Evolutionary conservation across 2,329 filamentous ascomycete species (phyloP).

Genomic region (Fusarium pilosicola): DNA sequence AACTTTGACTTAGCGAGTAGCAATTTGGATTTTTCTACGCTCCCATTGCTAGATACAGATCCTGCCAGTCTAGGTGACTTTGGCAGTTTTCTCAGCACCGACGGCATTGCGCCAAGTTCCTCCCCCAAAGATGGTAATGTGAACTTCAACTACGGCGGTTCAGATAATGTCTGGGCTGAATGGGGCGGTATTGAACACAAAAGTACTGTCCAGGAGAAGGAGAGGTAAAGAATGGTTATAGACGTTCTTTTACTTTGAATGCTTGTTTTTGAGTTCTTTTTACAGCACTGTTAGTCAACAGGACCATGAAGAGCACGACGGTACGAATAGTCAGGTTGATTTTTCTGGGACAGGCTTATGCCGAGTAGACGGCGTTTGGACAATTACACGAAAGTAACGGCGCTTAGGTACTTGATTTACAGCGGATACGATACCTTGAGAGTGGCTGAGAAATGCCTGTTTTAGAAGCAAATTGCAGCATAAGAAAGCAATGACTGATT

Average conservation of each 20-base stretch:
- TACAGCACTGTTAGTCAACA: slow-evolving; percentile 34
- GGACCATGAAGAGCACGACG: slow-evolving; percentile 23
- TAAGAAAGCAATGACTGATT: not conserved
- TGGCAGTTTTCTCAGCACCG: slow-evolving; percentile 58
- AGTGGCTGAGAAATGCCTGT: not conserved
- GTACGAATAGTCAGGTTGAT: slow-evolving; percentile 11
- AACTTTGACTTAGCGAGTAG: slow-evolving; percentile 56
- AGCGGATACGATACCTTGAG: slow-evolving; percentile 29
- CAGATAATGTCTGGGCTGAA: slow-evolving; percentile 44
- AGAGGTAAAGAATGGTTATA: slow-evolving; percentile 28
- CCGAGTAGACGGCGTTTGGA: slow-evolving; percentile 32
- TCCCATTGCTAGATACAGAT: slow-evolving; percentile 53
- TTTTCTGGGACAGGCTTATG: slow-evolving; percentile 17
- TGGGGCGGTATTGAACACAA: slow-evolving; percentile 43
- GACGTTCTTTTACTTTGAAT: slow-evolving; percentile 4
- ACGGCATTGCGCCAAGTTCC: slow-evolving; percentile 60
- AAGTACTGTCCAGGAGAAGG: slow-evolving; percentile 22
- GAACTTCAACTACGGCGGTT: slow-evolving; percentile 47
- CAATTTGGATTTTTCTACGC: slow-evolving; percentile 56
- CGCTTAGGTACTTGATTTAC: slow-evolving; percentile 4
- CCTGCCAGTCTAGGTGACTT: slow-evolving; percentile 57
- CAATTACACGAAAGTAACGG: slow-evolving; percentile 11
- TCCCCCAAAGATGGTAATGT: slow-evolving; percentile 51
- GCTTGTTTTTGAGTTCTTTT: slow-evolving; percentile 6
- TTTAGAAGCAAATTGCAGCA: slow-evolving; percentile 5